These are phyloP conservation scores for Panicum hallii DNA, from an alignment of 202 grass and related monocot genomes.

Conservation along the genomic window DNA sequence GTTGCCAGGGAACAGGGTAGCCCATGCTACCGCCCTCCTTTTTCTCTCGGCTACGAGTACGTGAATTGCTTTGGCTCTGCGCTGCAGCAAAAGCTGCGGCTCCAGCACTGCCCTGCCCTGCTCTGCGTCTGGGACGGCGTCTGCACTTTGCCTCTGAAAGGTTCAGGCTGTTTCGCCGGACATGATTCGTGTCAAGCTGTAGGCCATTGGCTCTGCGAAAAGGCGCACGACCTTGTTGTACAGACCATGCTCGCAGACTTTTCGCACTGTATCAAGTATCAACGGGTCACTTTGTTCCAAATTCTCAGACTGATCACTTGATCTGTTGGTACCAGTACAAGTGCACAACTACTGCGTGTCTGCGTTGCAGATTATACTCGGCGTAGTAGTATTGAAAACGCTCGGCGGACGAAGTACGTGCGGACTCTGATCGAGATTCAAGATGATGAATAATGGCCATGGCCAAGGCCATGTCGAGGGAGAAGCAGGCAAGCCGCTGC, in stretches of 20 bases:
- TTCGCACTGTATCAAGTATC: not conserved
- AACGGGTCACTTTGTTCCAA: not conserved
- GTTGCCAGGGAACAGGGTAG: slow-evolving; percentile 25
- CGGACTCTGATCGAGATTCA: not conserved
- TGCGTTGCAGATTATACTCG: not conserved
- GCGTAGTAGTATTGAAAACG: not conserved
- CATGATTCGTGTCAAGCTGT: slow-evolving; percentile 64
- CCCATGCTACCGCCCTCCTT: not conserved
- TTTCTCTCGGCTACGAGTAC: not conserved
- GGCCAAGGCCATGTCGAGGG: not conserved
- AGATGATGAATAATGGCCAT: not conserved
- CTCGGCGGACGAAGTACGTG: not conserved
- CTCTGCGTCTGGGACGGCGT: slow-evolving; percentile 24
- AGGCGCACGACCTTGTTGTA: not conserved
- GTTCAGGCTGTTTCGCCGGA: slow-evolving; percentile 38
- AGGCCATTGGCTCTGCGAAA: slow-evolving; percentile 39
- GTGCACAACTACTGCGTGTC: too few relatives aligned
- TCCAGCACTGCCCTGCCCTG: not conserved
- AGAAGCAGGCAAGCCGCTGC: not conserved
- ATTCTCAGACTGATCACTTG: not conserved
- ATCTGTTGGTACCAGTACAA: not conserved
- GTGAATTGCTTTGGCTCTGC: slow-evolving; percentile 19
- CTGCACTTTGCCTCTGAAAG: slow-evolving; percentile 58
- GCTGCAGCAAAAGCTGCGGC: slow-evolving; percentile 42
- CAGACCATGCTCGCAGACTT: not conserved